A percentile compares a stretch with the other conserved stretches of the same genome.
Conservation (phyloP, 164 flowering plant genomes). For the Chimonanthus praecox region DNA sequence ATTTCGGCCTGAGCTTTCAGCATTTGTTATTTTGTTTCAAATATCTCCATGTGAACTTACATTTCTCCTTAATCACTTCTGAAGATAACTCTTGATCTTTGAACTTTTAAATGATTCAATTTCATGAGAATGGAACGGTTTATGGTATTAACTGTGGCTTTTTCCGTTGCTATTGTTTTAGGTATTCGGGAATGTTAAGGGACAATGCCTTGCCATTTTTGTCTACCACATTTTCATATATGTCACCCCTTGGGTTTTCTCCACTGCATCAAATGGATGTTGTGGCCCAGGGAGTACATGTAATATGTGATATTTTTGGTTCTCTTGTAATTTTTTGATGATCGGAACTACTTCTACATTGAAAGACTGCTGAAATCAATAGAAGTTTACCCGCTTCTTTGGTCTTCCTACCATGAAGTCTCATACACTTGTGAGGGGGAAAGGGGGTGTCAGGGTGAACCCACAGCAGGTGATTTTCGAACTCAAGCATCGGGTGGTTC, state of each 20-base stretch:
- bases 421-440: constrained; percentile 27
- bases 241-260: neutral
- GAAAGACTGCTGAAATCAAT: neutral
- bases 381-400: neutral
- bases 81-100: no score
- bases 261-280: neutral
- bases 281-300: neutral
- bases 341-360: neutral
- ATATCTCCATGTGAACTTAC: no score
- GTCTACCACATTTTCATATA: neutral
- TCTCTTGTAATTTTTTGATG: neutral
- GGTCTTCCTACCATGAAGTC: constrained; percentile 34
- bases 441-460: constrained; percentile 30
- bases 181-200: no score
- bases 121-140: neutral
- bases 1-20: no score
- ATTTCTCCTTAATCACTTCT: no score
- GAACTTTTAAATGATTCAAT: neutral
- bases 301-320: neutral
- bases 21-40: no score
- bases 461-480: constrained; percentile 50
- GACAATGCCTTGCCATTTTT: no score
- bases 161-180: neutral
- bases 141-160: neutral
- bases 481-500: constrained; percentile 61